Percentiles rank a stretch among this genome's conserved stretches.
These are phyloP conservation scores for Alternaria sp. DNA, from an alignment of 2,329 filamentous ascomycete genomes.

Conservation along the genomic window DNA sequence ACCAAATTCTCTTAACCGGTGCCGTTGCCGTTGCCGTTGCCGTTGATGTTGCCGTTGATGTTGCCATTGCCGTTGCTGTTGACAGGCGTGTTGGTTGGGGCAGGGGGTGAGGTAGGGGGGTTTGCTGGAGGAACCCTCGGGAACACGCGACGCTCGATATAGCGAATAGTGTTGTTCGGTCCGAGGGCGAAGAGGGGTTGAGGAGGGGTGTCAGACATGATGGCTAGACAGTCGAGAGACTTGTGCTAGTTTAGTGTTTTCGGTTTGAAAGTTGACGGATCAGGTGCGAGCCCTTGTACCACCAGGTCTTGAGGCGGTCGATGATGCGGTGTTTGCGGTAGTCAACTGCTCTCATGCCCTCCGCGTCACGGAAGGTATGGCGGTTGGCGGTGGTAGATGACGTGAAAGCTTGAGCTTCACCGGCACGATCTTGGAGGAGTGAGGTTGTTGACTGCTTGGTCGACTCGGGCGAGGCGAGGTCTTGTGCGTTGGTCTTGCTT, in stretches of 20 bases:
- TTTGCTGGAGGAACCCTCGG: not conserved
- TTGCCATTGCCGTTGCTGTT: not conserved
- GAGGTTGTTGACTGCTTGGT: constrained; percentile 13
- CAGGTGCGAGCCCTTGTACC: constrained; percentile 28
- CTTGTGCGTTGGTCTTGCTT: constrained; percentile 19
- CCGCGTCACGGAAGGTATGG: constrained; percentile 33
- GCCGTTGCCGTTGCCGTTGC: not conserved
- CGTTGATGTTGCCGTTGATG: too few species aligned
- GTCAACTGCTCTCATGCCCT: constrained; percentile 29
- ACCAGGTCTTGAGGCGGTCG: constrained; percentile 27
- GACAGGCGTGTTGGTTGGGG: not conserved
- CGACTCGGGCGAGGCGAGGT: constrained; percentile 20
- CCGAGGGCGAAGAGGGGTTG: not conserved
- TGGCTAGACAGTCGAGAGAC: not conserved
- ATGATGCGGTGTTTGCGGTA: constrained; percentile 31
- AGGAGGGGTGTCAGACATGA: not conserved
- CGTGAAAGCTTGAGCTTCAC: constrained; percentile 25
- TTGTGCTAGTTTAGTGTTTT: not conserved
- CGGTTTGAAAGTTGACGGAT: constrained; percentile 20
- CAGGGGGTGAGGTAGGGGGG: not conserved
- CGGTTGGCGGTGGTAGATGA: constrained; percentile 23
- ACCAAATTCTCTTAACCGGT: not conserved
- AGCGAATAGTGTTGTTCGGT: not conserved
- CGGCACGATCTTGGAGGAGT: constrained; percentile 24
- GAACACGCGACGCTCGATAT: not conserved